Base-by-base conservation (phyloP, 2,329 filamentous ascomycete genomes). In the Colletotrichum spaethianum region DNA sequence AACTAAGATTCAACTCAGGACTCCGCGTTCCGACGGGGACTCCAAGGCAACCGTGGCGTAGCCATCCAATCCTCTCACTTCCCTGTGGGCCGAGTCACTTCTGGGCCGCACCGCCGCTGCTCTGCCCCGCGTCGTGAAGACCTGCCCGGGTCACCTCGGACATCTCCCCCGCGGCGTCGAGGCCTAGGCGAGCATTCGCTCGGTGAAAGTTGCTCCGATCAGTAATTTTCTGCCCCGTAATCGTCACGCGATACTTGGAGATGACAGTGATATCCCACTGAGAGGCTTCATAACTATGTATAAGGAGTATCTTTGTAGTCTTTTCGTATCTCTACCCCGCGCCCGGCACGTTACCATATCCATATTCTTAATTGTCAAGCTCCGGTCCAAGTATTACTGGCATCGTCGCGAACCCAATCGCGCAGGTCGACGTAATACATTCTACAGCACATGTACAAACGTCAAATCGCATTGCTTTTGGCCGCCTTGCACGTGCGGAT, bases 11-110 rank as follows among this genome's bases (percentile, higher is more conserved):
- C 53, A 14, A 53, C 9, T 18, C 11, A 40, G 20, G 12, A 59
- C 18, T 26, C 16, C 28, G 31, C 31, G 16, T 33, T 50, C n/a
- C 60, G 7, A 53, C 61, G 67, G 61, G 60, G 44, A 52, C 52
- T 59, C 44, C 61, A 42, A 2, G n/a, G 38, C 23, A 14, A 14
- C 67, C 60, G 61, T 33, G 60, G 12, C 33, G 55, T 36, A 53
- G 28, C 62, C 55, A 64, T 12, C 33, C 33, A 48, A 48, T 60
- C 31, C 50, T n/a, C 16, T 28, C 46, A 28, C 20, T 18, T 11
- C 26, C 31, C 28, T 62, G 59, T 44, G 18, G 55, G 62, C 67
- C 61, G 67, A 70, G 67, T 65, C 44, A 70, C 61, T 26, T 20
- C 60, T 62, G 33, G 16, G 20, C 44, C 60, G 44, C 20, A 18